These are phyloP conservation scores for Rhazya stricta DNA, from an alignment of 257 asterid genomes.

Conservation along the genomic window DNA sequence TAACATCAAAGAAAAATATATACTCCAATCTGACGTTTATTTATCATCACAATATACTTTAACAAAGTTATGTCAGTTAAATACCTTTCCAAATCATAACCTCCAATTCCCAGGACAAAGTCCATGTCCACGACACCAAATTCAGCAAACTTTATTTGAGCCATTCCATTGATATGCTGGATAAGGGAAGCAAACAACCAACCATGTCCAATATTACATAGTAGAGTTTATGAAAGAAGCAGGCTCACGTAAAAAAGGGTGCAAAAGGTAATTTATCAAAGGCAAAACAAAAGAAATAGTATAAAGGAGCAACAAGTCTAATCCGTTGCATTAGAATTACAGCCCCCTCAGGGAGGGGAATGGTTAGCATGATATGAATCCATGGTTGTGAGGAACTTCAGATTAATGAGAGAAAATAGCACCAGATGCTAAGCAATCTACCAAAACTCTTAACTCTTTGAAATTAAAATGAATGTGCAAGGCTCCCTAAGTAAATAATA, in stretches of 20 bases:
- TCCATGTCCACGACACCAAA: constrained; percentile 89
- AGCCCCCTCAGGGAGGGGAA: not conserved
- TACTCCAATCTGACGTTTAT: not conserved
- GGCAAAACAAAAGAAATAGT: not conserved
- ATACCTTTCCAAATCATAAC: constrained; percentile 95
- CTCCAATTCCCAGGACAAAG: constrained; percentile 92
- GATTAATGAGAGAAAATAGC: not conserved
- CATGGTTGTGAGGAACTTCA: not conserved
- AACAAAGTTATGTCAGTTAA: not conserved
- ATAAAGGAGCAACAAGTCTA: not conserved
- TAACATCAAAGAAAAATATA: constrained; percentile 14
- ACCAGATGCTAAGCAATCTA: not conserved
- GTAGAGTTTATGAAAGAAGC: not conserved
- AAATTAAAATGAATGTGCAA: not conserved
- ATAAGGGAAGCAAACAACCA: constrained; percentile 15
- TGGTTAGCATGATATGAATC: not conserved
- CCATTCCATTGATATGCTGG: constrained; percentile 85
- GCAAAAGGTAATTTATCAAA: not conserved
- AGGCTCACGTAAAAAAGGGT: not conserved
- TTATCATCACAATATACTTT: not conserved
- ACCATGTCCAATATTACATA: not conserved
- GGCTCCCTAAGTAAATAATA: not conserved
- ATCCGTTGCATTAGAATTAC: not conserved
- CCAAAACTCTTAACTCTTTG: not conserved
- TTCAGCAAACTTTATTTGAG: constrained; percentile 69